phyloP scores from a whole-genome alignment of 2,329 filamentous ascomycete genomes.

The Massarina eburnea region DNA sequence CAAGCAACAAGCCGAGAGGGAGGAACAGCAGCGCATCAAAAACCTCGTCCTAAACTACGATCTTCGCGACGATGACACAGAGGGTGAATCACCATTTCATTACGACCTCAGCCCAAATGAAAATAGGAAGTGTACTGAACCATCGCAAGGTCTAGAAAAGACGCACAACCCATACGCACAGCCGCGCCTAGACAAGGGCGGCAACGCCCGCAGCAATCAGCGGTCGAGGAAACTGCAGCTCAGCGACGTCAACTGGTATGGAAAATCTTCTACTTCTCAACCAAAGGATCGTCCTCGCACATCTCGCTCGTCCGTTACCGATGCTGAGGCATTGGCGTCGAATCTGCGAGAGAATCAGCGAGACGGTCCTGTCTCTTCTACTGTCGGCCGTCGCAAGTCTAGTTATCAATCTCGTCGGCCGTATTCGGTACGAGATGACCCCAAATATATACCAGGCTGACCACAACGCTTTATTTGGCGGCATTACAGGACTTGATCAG shows the following conservation, averaged over 20 bases:
- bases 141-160: slow-evolving; percentile 43
- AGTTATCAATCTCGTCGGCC: slow-evolving; percentile 5
- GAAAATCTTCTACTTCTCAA: slow-evolving; percentile 22
- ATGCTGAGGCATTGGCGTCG: neutral
- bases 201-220: slow-evolving; percentile 71
- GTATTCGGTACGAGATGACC: neutral
- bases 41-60: slow-evolving; percentile 96
- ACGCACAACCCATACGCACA: slow-evolving; percentile 47
- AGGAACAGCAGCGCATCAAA: slow-evolving; percentile 98
- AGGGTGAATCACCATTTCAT: slow-evolving; percentile 63
- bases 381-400: no score
- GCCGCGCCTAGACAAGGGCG: slow-evolving; percentile 57
- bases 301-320: neutral
- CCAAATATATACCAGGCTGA: slow-evolving; percentile 21
- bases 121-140: slow-evolving; percentile 51
- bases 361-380: slow-evolving; percentile 3
- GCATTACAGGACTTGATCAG: slow-evolving; percentile 33
- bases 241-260: slow-evolving; percentile 97
- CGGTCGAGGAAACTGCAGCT: slow-evolving; percentile 88
- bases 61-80: slow-evolving; percentile 74
- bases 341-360: slow-evolving; percentile 6
- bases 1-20: slow-evolving; percentile 90
- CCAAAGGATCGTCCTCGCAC: slow-evolving; percentile 2
- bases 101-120: slow-evolving; percentile 48
- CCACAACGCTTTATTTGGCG: slow-evolving; percentile 27